Evolutionary conservation across 371 early-diverging fungal species (phyloP), one percentile per base, ranked within the genome.

Genomic region (Saksenaea vasiformis): DNA sequence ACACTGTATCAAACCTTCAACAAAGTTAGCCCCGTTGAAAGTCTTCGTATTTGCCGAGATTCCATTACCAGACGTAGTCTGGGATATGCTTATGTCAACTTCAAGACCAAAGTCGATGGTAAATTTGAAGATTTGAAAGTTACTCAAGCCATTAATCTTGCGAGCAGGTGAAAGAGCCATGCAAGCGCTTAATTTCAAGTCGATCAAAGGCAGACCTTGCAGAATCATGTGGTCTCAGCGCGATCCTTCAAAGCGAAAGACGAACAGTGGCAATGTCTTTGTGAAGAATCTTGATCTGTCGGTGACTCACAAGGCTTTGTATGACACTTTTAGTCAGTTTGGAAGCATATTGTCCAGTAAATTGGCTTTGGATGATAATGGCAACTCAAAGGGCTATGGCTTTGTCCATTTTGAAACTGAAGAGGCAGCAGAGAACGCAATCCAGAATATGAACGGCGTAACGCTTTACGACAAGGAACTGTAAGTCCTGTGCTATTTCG

Each of bases 311-410:
- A 96, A 88, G 67, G 93, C 99, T 43, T 90, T 99, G 31, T 92
- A 98, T 79, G 99, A 99, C 75, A 99, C 99, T 51, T 99, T 99
- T 84, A 86, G 93, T n/a, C 92, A 96, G 35, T 99, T 98, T 73
- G 99, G 99, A 59, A 85, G 88, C 74, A 99, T 99, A 68, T 77
- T 95, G n/a, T 94, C 93, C 65, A 99, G 99, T 90, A 99, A 99
- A 84, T 95, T 99, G 54, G 96, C 93, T 39, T 87, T 84, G 55
- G 77, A 75, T 17, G 93, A 94, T 64, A 85, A 92, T 28, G 96
- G 95, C 19, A 69, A 69, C 44, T 92, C 91, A 68, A 93, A 90
- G 69, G 99, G 99, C 11, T 98, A 95, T 80, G 99, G 97, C 34
- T 99, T 97, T 76, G 98, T 98, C 47, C 99, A 99, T 87, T 99